Base-by-base conservation (phyloP, 306 rosid genomes). In the Arachis stenosperma region DNA sequence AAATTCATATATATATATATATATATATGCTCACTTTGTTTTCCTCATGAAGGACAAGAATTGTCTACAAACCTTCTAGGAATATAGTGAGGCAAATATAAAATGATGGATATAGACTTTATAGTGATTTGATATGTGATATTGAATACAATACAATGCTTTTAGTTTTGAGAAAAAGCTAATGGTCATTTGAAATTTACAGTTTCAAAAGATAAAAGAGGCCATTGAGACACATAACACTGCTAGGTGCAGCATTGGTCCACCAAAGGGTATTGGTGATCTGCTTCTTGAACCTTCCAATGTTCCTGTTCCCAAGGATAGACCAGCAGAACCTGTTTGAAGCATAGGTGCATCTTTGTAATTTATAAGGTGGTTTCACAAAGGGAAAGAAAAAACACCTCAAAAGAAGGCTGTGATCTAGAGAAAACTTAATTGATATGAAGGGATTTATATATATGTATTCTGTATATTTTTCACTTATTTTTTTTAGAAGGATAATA, bases 161-260 rank as follows among this genome's bases (percentile, higher is more conserved):
- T 50, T 41, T 46, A 61, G 55, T 67, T 53, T 69, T 43, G 40
- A 30, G 46, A 68, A 17, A 6, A 59, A 42, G 69, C 69, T 77
- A 44, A 56, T 77, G 67, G 37, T 44, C 58, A 44, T 62, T 61
- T 74, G 80, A 13, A 75, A 54, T 71, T 78, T 64, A 67, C 97
- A 95, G 99, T 90, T 95, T 80, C 99, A 95, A 86, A 95, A 88
- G 79, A 83, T 95, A 81, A 95, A 92, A 88, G 99, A 95, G 55
- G 98, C 99, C 56, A 87, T 95, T 52, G 50, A 67, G 84, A 84
- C 67, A 55, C 99, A 95, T 84, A 95, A 84, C 87, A 95, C 99
- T 15, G 98, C 88, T 72, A 88, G 99, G 50, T 92, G 98, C 96
- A 95, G 98, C 87, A 95, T 95, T 52, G 99, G 99, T 69, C 96